Evolutionary conservation across 129 eudicot species (phyloP).

Genomic region (carrot (Daucus carota)): DH1_v3.0 NC_030382.2:50088501-50089000

Average conservation of each 20-base stretch:
- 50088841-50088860: neutral
- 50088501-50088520: neutral
- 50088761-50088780: neutral
- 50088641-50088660: constrained; percentile 72
- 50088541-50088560: neutral
- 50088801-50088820: neutral
- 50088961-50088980: no score
- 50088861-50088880: neutral
- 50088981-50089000: no score
- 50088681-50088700: constrained; percentile 57
- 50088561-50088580: neutral
- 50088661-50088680: constrained; percentile 64
- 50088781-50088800: neutral
- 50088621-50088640: constrained; percentile 75
- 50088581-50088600: constrained; percentile 36
- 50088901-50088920: neutral
- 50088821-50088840: neutral
- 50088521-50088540: neutral
- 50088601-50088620: constrained; percentile 60
- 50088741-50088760: neutral
- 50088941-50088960: neutral
- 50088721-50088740: neutral
- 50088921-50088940: neutral
- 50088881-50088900: neutral
- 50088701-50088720: neutral